These are phyloP conservation scores for Pyrus bretschneideri DNA, from an alignment of 306 rosid species.

Conservation along the genomic window DNA sequence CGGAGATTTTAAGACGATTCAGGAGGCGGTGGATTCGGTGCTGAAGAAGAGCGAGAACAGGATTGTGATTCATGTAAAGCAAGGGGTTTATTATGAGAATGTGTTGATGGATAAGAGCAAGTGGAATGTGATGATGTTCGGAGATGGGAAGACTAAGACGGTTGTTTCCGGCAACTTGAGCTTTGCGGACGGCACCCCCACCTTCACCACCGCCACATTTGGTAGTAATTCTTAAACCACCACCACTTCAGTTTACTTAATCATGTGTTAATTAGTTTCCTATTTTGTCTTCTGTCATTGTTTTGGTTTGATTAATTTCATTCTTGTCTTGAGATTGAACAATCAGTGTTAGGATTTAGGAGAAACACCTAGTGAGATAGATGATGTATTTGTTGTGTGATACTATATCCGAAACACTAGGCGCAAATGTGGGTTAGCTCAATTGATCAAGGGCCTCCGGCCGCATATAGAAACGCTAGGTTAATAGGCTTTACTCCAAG, in stretches of 20 bases:
- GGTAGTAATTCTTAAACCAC: slow-evolving; percentile 35
- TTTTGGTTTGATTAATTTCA: neutral
- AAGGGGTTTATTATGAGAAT: slow-evolving; percentile 65
- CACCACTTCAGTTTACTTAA: neutral
- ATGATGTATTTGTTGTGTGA: neutral
- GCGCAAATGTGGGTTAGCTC: no score
- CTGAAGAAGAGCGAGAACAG: slow-evolving; percentile 54
- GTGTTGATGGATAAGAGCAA: slow-evolving; percentile 59
- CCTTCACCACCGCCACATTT: slow-evolving; percentile 74
- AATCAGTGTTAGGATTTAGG: neutral
- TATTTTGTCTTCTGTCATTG: neutral
- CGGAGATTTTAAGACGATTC: slow-evolving; percentile 40
- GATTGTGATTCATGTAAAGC: slow-evolving; percentile 59
- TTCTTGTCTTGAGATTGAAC: neutral
- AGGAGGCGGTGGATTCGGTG: slow-evolving; percentile 45
- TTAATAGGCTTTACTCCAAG: neutral
- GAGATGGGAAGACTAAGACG: slow-evolving; percentile 70
- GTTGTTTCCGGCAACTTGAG: slow-evolving; percentile 51
- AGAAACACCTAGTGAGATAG: neutral
- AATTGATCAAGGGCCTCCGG: neutral
- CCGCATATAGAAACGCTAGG: neutral
- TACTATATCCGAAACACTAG: neutral
- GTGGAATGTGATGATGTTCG: slow-evolving; percentile 87
- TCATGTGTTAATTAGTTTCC: neutral
- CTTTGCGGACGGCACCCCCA: slow-evolving; percentile 61